Base-by-base conservation (phyloP, 345 rosid genomes). In the Camelina sativa region DNA sequence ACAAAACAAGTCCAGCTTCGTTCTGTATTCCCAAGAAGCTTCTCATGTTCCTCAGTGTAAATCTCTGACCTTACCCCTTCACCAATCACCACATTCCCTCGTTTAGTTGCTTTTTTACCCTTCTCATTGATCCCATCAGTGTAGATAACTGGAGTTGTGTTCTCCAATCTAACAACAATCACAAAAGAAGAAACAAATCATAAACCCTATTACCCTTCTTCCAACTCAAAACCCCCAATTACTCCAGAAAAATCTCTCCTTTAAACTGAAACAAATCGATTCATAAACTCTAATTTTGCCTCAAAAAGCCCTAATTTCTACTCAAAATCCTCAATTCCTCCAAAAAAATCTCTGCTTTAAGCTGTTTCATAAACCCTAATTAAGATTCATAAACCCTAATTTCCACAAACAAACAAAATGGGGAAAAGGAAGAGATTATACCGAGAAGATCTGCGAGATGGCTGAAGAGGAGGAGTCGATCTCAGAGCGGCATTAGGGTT, bases 371-470 rank as follows among this genome's bases (percentile, higher is more conserved):
- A 53, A 54, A 25, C 59, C 11, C 19, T 12, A 63, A 3, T 44
- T 63, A 0, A 1, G 3, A 37, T 2, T n/a, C 15, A 32, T 3
- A 13, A 55, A 15, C 11, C 6, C 62, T 20, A 40, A 40, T 3
- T 40, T 13, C 43, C 2, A 40, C 43, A 11, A 10, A 40, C 37
- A 6, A 6, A 34, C 7, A 3, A 38, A 38, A 38, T 1, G 5
- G 66, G 57, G 35, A 46, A 28, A 9, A 7, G 6, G 38, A 59
- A 17, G 44, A 17, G 44, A 67, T 63, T 65, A 59, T 72, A 93
- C 97, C 98, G 87, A 32, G 98, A 87, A 30, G 96, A 93, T 28
- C 96, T 87, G 63, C 97, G 93, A 55, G 86, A 67, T 2, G 79
- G 73, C 22, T 47, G 79, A 48, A 46, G 76, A 43, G 83, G 40